A percentile compares a stretch with the other conserved stretches of the same genome.
Evolutionary conservation across 805 yeast species (phyloP).

Genomic region (Starmera quercuum): DNA sequence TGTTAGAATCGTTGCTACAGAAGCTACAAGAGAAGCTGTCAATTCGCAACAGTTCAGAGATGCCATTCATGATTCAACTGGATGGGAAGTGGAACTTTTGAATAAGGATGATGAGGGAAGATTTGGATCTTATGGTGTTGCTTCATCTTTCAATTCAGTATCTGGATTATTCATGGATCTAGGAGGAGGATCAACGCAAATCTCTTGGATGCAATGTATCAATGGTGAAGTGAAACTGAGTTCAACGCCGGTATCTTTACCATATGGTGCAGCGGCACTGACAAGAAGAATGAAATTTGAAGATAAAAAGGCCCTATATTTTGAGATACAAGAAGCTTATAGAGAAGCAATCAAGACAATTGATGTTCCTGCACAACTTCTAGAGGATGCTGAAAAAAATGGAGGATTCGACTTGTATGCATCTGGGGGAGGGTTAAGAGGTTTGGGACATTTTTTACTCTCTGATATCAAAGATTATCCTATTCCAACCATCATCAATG

Average conservation of each 20-base stretch:
- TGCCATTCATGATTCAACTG: constrained; percentile 48
- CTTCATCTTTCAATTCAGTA: constrained; percentile 59
- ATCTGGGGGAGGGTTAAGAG: constrained; percentile 72
- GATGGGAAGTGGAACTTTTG: constrained; percentile 57
- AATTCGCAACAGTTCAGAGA: constrained; percentile 53
- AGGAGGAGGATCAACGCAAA: constrained; percentile 64
- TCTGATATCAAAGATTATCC: constrained; percentile 51
- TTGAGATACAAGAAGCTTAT: constrained; percentile 47
- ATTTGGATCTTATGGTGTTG: constrained; percentile 67
- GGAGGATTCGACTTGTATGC: constrained; percentile 61
- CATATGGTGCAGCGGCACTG: constrained; percentile 69
- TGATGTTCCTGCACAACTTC: constrained; percentile 42
- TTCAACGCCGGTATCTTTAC: constrained; percentile 52
- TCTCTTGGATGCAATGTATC: constrained; percentile 59
- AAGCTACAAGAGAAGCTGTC: constrained; percentile 64
- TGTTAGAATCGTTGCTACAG: constrained; percentile 66
- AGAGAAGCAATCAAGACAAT: constrained; percentile 42
- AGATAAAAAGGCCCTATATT: constrained; percentile 37
- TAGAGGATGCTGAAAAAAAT: constrained; percentile 40
- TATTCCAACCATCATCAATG: constrained; percentile 61
- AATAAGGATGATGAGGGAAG: constrained; percentile 59
- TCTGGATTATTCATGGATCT: constrained; percentile 66
- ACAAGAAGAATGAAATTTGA: constrained; percentile 47
- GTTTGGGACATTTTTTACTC: constrained; percentile 55
- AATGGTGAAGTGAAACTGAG: constrained; percentile 50